phyloP scores from a whole-genome alignment of 2,329 filamentous ascomycete species.

The Zasmidium citrigriseum region DNA sequence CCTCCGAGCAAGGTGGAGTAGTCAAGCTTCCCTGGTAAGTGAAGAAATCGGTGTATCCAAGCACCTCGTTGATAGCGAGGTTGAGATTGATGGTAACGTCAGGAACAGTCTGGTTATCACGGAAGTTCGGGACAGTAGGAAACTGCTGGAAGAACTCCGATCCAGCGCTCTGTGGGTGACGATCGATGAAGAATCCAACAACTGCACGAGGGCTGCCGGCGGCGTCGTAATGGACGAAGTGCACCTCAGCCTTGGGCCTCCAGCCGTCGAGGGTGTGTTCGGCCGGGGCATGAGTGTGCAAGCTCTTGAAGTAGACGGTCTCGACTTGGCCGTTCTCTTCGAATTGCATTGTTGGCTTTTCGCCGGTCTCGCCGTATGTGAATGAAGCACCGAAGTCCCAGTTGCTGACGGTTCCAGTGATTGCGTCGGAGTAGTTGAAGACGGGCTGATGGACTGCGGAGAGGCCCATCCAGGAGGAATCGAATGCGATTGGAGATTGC shows the following conservation, averaged over 20 bases:
- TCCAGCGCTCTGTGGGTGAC: slow-evolving; percentile 34
- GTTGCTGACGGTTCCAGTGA: slow-evolving; percentile 48
- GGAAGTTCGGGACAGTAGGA: slow-evolving; percentile 19
- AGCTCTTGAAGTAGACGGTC: slow-evolving; percentile 51
- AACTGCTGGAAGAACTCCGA: slow-evolving; percentile 47
- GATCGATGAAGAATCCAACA: slow-evolving; percentile 50
- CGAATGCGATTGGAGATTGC: slow-evolving; percentile 15
- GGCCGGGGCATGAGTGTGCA: slow-evolving; percentile 55
- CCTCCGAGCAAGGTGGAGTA: slow-evolving; percentile 50
- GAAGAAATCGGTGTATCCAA: slow-evolving; percentile 49
- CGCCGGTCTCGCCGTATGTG: slow-evolving; percentile 21
- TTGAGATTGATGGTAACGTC: slow-evolving; percentile 32
- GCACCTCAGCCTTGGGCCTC: slow-evolving; percentile 49
- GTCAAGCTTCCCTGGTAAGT: slow-evolving; percentile 53
- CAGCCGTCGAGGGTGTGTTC: slow-evolving; percentile 50
- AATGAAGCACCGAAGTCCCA: slow-evolving; percentile 54
- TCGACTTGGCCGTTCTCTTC: slow-evolving; percentile 26
- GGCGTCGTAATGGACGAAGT: slow-evolving; percentile 50
- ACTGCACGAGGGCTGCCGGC: slow-evolving; percentile 47
- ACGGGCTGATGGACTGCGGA: slow-evolving; percentile 1
- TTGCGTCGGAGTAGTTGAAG: slow-evolving; percentile 36
- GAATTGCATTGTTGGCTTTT: not conserved
- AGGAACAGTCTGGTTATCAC: slow-evolving; percentile 17
- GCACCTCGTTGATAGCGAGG: slow-evolving; percentile 39
- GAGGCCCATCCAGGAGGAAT: slow-evolving; percentile 1